A percentile compares a stretch with the other conserved stretches of the same genome.
These are phyloP conservation scores for Sequoia sempervirens DNA, from an alignment of 75 land plant species.

Conservation along the genomic window DNA sequence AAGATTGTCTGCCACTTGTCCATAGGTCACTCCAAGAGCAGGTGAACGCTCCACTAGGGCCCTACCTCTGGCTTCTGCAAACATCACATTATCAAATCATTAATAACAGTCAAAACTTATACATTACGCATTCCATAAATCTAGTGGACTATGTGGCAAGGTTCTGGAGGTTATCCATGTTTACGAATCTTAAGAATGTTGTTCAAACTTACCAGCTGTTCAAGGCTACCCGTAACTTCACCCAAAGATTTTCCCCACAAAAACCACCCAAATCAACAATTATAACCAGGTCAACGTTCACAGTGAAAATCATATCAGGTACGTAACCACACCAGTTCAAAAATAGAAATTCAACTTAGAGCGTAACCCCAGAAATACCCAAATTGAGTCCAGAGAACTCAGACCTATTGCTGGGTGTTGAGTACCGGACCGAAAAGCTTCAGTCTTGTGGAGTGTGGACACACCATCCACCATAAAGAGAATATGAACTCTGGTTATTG, in stretches of 20 bases:
- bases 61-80: not conserved
- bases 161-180: not conserved
- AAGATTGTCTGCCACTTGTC: constrained; percentile 68
- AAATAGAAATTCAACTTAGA: not conserved
- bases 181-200: not conserved
- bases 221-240: not conserved
- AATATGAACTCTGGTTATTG: not conserved
- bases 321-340: not conserved
- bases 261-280: not conserved
- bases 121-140: not conserved
- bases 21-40: constrained; percentile 75
- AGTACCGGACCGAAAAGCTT: not conserved
- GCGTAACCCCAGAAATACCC: not conserved
- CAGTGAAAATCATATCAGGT: not conserved
- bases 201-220: not conserved
- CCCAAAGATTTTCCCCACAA: not conserved
- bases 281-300: not conserved
- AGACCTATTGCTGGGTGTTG: not conserved
- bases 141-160: not conserved
- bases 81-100: not conserved
- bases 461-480: too few species aligned
- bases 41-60: constrained; percentile 2
- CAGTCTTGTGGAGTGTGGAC: not conserved
- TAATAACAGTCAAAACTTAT: not conserved
- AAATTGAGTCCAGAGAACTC: not conserved